A percentile compares a stretch with the other conserved stretches of the same genome.
These are phyloP conservation scores for Colletotrichum spinosum DNA, from an alignment of 2,329 filamentous ascomycete species.

Conservation along the genomic window DNA sequence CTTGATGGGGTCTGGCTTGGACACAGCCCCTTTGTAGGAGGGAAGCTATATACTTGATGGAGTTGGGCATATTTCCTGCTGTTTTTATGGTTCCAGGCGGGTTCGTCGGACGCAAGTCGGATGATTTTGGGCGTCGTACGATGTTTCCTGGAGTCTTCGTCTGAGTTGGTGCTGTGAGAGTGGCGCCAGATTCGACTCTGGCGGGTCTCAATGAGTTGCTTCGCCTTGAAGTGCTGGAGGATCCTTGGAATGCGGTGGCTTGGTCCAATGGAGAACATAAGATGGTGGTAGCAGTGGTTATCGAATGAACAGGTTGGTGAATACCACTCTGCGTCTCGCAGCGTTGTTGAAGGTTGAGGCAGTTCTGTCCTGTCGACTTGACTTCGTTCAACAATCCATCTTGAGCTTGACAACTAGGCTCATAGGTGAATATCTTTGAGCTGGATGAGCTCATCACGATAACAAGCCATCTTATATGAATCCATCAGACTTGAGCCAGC, in stretches of 20 bases:
- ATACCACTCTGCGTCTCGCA: no score
- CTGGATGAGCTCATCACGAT: no score
- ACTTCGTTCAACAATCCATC: no score
- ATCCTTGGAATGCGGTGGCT: not conserved
- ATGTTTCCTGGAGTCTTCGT: not conserved
- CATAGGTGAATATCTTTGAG: no score
- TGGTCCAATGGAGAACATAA: not conserved
- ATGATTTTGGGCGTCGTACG: constrained; percentile 33
- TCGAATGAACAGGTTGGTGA: no score
- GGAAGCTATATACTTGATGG: constrained; percentile 14
- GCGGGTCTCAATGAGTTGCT: constrained; percentile 13
- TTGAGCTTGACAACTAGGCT: no score
- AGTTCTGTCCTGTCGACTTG: no score
- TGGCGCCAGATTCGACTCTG: constrained; percentile 25
- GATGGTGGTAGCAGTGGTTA: not conserved
- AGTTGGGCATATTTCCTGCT: not conserved
- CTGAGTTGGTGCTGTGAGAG: not conserved
- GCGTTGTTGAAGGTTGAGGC: no score
- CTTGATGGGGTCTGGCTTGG: not conserved
- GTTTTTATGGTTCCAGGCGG: not conserved
- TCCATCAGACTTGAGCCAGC: no score
- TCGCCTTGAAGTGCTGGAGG: not conserved
- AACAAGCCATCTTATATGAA: no score
- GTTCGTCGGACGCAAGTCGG: constrained; percentile 17
- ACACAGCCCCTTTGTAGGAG: not conserved